These are phyloP conservation scores for Pyrenophora teres DNA, from an alignment of 2,329 filamentous ascomycete genomes.

Conservation along the genomic window DNA sequence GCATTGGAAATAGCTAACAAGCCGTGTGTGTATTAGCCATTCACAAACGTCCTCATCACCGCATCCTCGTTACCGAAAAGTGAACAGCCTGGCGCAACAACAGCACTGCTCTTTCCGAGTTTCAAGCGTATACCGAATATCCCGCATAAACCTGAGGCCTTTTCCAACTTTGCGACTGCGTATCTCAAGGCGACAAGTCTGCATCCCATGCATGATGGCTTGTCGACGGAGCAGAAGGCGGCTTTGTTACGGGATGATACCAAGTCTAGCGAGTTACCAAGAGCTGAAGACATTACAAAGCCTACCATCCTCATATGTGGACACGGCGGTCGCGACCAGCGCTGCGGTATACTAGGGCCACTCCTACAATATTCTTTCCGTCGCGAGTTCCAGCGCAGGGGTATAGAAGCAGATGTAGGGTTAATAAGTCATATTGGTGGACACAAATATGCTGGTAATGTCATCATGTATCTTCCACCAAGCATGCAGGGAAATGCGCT, in stretches of 20 bases:
- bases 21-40: conserved; percentile 64
- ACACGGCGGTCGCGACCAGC: conserved; percentile 77
- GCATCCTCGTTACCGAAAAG: conserved; percentile 68
- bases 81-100: conserved; percentile 49
- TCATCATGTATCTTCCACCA: conserved; percentile 79
- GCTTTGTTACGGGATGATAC: conserved; percentile 54
- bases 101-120: conserved; percentile 72
- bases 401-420: conserved; percentile 65
- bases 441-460: conserved; percentile 84
- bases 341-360: conserved; percentile 82
- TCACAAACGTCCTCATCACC: conserved; percentile 77
- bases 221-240: conserved; percentile 60
- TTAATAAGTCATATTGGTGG: conserved; percentile 81
- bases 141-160: conserved; percentile 64
- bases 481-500: conserved; percentile 57
- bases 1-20: not conserved
- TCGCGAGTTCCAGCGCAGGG: conserved; percentile 57
- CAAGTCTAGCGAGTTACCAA: conserved; percentile 54
- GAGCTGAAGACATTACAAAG: conserved; percentile 54
- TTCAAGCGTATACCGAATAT: conserved; percentile 81
- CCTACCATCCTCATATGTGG: conserved; percentile 78
- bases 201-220: conserved; percentile 62
- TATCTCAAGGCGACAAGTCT: conserved; percentile 68
- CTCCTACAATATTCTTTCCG: conserved; percentile 73
- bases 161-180: conserved; percentile 63